Percentiles rank a stretch among this genome's conserved stretches.
Evolutionary conservation across 768 basidiomycete genomes (phyloP).

Genomic region (Inosperma sp.): DNA sequence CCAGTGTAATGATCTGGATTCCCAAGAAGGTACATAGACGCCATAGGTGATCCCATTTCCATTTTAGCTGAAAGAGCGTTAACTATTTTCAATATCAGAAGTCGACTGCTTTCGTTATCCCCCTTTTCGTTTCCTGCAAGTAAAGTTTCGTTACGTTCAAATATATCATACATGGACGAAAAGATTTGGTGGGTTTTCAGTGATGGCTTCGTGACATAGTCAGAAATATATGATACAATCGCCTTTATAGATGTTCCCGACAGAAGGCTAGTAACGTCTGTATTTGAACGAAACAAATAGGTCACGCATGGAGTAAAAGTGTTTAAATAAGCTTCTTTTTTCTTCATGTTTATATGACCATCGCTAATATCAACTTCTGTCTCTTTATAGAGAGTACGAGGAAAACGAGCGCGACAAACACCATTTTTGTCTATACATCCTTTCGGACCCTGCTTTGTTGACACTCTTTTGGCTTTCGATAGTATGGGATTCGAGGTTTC

Average conservation of each 20-base stretch:
- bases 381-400: constrained; percentile 11
- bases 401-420: constrained; percentile 28
- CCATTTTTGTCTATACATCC: constrained; percentile 14
- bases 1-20: constrained; percentile 32
- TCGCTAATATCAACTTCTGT: constrained; percentile 18
- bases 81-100: constrained; percentile 24
- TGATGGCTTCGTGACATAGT: constrained; percentile 27
- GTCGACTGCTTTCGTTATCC: constrained; percentile 9
- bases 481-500: too few species aligned
- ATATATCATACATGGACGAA: constrained; percentile 15
- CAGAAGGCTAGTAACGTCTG: constrained; percentile 28
- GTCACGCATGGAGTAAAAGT: constrained; percentile 22
- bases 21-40: constrained; percentile 23
- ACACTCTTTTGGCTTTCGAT: too few species aligned
- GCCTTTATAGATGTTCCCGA: constrained; percentile 34
- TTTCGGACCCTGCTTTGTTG: constrained; percentile 1
- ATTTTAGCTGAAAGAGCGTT: constrained; percentile 26
- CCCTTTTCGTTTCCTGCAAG: constrained; percentile 6
- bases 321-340: constrained; percentile 30
- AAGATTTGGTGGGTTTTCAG: constrained; percentile 31
- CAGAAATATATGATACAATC: constrained; percentile 31
- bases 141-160: constrained; percentile 11
- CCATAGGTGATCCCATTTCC: constrained; percentile 30
- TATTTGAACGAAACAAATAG: constrained; percentile 29
- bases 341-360: constrained; percentile 24